These are phyloP conservation scores for Lunularia cruciata DNA, from an alignment of 225 moss, liverwort and hornwort genomes.

Conservation along the genomic window DNA sequence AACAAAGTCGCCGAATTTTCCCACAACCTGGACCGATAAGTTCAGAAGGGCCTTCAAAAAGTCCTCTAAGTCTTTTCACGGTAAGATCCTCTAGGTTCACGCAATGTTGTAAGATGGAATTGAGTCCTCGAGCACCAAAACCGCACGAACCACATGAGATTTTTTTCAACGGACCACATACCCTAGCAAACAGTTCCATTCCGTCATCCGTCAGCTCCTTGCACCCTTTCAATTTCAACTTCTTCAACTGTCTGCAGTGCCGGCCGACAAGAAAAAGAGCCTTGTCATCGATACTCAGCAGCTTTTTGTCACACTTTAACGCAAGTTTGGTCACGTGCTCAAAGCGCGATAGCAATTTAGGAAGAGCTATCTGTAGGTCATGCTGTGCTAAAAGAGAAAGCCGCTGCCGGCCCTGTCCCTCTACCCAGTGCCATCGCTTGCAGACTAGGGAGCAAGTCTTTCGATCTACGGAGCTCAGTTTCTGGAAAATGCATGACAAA, in stretches of 20 bases:
- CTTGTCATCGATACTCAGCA: conserved; percentile 72
- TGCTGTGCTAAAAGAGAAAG: conserved; percentile 58
- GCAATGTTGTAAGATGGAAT: conserved; percentile 78
- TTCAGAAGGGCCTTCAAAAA: conserved; percentile 58
- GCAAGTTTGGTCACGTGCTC: conserved; percentile 85
- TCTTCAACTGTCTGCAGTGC: conserved; percentile 83
- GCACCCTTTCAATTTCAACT: conserved; percentile 91
- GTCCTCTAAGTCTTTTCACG: conserved; percentile 75
- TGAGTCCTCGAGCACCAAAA: conserved; percentile 85
- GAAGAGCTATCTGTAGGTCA: conserved; percentile 57
- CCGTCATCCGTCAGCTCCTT: conserved; percentile 83
- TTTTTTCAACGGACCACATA: conserved; percentile 71
- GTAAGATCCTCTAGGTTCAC: conserved; percentile 86
- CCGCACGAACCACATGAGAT: conserved; percentile 87
- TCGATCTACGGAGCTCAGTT: conserved; percentile 66
- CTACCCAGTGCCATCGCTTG: conserved; percentile 82
- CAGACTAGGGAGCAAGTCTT: conserved; percentile 83
- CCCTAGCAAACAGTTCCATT: conserved; percentile 74
- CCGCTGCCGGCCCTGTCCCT: conserved; percentile 82
- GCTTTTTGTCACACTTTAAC: conserved; percentile 79
- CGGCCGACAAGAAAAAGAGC: conserved; percentile 66
- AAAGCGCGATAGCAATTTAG: conserved; percentile 63
- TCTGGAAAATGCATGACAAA: conserved; percentile 79
- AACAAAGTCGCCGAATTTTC: conserved; percentile 71
- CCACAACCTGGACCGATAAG: conserved; percentile 71